phyloP scores from a whole-genome alignment of 805 yeast genomes.

The Candida anglica region DNA sequence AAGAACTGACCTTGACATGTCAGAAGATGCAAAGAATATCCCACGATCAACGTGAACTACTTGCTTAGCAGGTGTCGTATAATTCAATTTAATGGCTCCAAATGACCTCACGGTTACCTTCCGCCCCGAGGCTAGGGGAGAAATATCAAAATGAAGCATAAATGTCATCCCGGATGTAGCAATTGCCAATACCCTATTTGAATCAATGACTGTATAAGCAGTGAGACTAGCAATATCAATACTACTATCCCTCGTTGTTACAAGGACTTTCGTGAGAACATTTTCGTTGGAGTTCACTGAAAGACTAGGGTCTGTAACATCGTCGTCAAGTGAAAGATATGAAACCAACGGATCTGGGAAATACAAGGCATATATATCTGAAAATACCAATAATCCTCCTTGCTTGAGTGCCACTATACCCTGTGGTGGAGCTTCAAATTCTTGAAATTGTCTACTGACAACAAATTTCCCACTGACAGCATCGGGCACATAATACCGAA shows the following conservation, averaged over 20 bases:
- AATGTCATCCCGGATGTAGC: constrained; percentile 26
- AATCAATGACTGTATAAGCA: constrained; percentile 20
- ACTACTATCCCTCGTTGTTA: background rate
- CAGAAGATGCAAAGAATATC: constrained; percentile 26
- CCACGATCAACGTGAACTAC: constrained; percentile 22
- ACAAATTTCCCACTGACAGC: constrained; percentile 4
- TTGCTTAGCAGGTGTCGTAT: constrained; percentile 25
- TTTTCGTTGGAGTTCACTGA: constrained; percentile 10
- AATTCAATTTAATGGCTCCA: constrained; percentile 21
- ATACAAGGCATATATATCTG: constrained; percentile 23
- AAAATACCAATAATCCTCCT: constrained; percentile 26
- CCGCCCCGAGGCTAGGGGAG: background rate
- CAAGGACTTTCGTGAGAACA: constrained; percentile 16
- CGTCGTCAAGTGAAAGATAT: constrained; percentile 6
- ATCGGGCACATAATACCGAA: constrained; percentile 24
- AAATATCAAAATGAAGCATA: constrained; percentile 15
- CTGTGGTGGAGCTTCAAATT: constrained; percentile 27
- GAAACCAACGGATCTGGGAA: constrained; percentile 18
- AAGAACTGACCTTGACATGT: constrained; percentile 25
- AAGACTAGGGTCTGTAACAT: constrained; percentile 7
- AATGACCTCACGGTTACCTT: constrained; percentile 10
- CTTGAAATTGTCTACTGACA: constrained; percentile 19
- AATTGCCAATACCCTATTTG: constrained; percentile 19
- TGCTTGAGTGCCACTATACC: constrained; percentile 13
- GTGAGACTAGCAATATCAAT: constrained; percentile 4